These are phyloP conservation scores for Perilla frutescens DNA, from an alignment of 257 asterid species.

Conservation along the genomic window DNA sequence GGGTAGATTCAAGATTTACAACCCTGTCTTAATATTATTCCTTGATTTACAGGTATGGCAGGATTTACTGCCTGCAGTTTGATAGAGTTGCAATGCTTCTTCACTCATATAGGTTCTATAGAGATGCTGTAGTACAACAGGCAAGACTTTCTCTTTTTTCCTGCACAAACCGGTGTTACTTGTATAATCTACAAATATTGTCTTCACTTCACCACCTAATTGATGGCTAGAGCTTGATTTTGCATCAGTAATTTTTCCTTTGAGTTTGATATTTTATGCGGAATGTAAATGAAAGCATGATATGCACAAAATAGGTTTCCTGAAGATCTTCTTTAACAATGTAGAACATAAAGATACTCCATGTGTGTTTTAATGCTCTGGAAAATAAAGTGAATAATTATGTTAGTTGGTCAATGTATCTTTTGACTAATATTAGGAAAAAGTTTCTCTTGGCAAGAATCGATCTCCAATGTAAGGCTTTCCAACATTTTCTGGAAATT, in stretches of 20 bases:
- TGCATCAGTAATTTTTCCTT: slow-evolving; percentile 11
- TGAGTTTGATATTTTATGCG: not conserved
- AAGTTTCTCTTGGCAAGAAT: not conserved
- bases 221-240: slow-evolving; percentile 1
- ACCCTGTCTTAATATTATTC: slow-evolving; percentile 35
- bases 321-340: not conserved
- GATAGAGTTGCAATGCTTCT: slow-evolving; percentile 90
- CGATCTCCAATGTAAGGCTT: not conserved
- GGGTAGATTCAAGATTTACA: slow-evolving; percentile 28
- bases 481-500: slow-evolving; percentile 3
- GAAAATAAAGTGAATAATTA: not conserved
- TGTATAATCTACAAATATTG: slow-evolving; percentile 15
- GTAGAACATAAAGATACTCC: not conserved
- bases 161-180: slow-evolving; percentile 14
- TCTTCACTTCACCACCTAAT: slow-evolving; percentile 16
- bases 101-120: slow-evolving; percentile 84
- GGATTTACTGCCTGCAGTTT: slow-evolving; percentile 96
- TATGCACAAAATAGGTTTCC: not conserved
- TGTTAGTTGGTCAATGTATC: slow-evolving; percentile 10
- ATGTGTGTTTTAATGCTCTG: not conserved
- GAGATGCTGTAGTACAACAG: slow-evolving; percentile 94
- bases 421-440: not conserved
- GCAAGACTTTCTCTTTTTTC: slow-evolving; percentile 40
- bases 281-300: not conserved
- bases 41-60: slow-evolving; percentile 77